Evolutionary conservation across 139 green algal genomes (phyloP).

Genomic region (Chlorella ohadii): DNA sequence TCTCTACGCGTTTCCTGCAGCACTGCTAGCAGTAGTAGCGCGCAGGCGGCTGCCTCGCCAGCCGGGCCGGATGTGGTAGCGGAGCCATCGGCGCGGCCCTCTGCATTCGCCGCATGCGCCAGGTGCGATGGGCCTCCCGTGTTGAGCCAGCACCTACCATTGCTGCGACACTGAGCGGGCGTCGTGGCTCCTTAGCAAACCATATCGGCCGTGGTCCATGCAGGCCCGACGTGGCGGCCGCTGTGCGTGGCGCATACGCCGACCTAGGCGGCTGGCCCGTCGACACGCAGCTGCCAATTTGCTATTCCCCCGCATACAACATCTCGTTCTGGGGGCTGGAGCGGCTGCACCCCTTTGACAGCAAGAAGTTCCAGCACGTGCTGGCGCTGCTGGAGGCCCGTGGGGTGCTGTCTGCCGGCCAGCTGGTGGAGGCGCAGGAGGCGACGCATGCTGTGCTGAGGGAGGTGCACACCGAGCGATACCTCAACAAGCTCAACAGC

Average conservation of each 20-base stretch:
- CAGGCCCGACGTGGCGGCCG: constrained; percentile 7
- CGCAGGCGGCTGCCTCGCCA: not conserved
- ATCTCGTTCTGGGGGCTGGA: constrained; percentile 81
- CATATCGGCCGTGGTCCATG: too few relatives aligned
- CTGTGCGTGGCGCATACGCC: not conserved
- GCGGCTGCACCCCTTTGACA: constrained; percentile 85
- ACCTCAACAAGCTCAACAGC: constrained; percentile 63
- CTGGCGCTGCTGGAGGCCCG: constrained; percentile 33
- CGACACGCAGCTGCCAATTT: not conserved
- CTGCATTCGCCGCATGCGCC: constrained; percentile 7
- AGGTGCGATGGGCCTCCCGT: too few relatives aligned
- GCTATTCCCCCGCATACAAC: constrained; percentile 65
- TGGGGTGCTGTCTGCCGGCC: constrained; percentile 6
- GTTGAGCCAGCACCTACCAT: too few relatives aligned
- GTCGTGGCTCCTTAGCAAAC: too few relatives aligned
- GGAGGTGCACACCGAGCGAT: constrained; percentile 62
- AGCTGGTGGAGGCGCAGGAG: constrained; percentile 43
- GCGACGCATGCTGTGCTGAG: constrained; percentile 46
- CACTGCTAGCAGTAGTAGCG: not conserved
- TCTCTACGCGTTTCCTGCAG: too few relatives aligned
- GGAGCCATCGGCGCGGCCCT: not conserved
- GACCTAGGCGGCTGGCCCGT: constrained; percentile 42
- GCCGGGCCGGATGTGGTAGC: not conserved
- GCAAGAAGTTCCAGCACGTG: constrained; percentile 72
- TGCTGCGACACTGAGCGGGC: too few relatives aligned